phyloP scores from a whole-genome alignment of 495 filamentous ascomycete species.

The Articulospora tetracladia region DNA sequence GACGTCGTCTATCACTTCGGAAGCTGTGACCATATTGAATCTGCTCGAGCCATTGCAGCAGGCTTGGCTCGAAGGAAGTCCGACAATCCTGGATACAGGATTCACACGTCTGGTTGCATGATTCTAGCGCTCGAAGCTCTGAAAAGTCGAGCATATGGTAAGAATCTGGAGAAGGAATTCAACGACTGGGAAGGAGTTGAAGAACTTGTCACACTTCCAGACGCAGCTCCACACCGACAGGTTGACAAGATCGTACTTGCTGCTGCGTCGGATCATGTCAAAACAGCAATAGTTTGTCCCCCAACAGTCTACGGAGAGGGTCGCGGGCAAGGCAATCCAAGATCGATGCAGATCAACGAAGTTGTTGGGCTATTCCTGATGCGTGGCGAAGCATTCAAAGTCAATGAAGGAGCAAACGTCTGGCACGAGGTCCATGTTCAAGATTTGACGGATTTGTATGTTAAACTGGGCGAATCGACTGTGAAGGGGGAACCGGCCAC shows the following conservation, averaged over 20 bases:
- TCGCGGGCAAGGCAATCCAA: background rate
- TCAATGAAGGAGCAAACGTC: background rate
- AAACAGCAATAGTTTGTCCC: background rate
- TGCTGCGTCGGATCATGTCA: background rate
- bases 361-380: background rate
- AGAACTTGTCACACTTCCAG: background rate
- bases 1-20: constrained; percentile 6
- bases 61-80: background rate
- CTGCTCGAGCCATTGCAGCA: background rate
- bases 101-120: background rate
- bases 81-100: background rate
- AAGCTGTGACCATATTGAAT: background rate
- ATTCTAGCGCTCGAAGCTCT: background rate
- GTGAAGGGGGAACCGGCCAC: background rate
- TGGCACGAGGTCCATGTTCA: background rate
- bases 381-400: background rate
- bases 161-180: background rate
- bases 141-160: too few relatives aligned
- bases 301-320: background rate
- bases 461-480: background rate
- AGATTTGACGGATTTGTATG: background rate
- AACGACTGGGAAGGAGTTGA: background rate
- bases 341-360: background rate
- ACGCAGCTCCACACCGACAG: background rate
- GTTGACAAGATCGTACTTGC: background rate